phyloP scores from a whole-genome alignment of 2,329 filamentous ascomycete species.

The Paecilomyces variotii region DNA sequence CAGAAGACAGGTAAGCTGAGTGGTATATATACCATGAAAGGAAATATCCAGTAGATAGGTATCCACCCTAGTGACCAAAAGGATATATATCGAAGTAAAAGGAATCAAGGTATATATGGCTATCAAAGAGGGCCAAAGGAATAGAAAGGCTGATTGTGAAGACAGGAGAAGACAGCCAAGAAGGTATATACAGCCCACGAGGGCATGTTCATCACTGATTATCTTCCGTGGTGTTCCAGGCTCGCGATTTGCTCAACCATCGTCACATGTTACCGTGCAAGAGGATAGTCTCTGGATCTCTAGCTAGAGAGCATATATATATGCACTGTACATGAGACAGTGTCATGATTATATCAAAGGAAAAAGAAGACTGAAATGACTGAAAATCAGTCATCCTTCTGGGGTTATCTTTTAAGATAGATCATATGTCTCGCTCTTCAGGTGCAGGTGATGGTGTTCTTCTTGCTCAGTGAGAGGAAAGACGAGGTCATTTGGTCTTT shows the following conservation, averaged over 20 bases:
- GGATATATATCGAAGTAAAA: too few species aligned
- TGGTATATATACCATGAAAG: too few species aligned
- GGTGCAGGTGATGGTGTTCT: not conserved
- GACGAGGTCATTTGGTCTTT: not conserved
- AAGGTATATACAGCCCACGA: not conserved
- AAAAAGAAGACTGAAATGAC: not conserved
- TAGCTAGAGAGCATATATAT: not conserved
- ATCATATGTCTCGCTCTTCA: not conserved
- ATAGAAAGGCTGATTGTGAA: too few species aligned
- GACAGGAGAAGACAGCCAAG: too few species aligned
- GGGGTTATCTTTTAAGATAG: not conserved
- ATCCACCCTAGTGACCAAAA: too few species aligned
- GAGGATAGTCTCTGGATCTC: not conserved
- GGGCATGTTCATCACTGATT: not conserved
- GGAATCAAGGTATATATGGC: too few species aligned
- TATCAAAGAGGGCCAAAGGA: too few species aligned
- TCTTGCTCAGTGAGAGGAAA: not conserved
- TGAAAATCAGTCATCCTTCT: not conserved
- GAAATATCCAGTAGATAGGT: too few species aligned
- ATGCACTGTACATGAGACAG: not conserved
- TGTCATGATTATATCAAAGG: not conserved
- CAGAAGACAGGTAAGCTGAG: too few species aligned
- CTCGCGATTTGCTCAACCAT: not conserved
- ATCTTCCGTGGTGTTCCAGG: not conserved
- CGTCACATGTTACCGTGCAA: not conserved